Evolutionary conservation across 371 early-diverging fungal species (phyloP).

Genomic region (Mortierella sp.): DNA sequence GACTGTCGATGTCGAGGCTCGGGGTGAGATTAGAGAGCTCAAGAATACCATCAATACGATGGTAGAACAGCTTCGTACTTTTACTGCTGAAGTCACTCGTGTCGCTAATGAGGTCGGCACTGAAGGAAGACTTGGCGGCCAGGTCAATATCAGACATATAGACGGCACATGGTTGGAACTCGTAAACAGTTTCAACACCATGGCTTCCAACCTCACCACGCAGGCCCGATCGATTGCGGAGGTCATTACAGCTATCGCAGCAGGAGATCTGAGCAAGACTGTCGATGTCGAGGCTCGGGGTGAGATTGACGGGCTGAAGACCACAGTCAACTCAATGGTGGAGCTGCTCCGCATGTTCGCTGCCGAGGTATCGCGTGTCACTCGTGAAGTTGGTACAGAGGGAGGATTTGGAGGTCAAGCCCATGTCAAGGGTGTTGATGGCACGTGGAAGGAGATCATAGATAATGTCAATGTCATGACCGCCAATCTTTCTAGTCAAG

Average conservation of each 20-base stretch:
- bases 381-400: no score
- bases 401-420: no score
- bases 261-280: conserved; percentile 61
- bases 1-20: conserved; percentile 60
- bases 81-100: conserved; percentile 62
- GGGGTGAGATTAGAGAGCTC: conserved; percentile 50
- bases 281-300: conserved; percentile 56
- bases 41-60: no score
- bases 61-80: no score
- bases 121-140: conserved; percentile 59
- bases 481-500: conserved; percentile 45
- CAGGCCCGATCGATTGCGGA: no score
- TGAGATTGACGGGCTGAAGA: conserved; percentile 56
- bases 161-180: conserved; percentile 66
- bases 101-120: conserved; percentile 68
- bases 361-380: conserved; percentile 62
- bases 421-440: no score
- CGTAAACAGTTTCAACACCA: conserved; percentile 68
- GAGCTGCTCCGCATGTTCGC: conserved; percentile 64
- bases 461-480: conserved; percentile 63
- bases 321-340: conserved; percentile 59
- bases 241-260: conserved; percentile 66
- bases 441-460: conserved; percentile 64
- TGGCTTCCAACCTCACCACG: no score
- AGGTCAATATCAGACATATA: conserved; percentile 54